Conservation (phyloP, 1,139 yeast genomes). For the Wickerhamomyces sp. region DNA sequence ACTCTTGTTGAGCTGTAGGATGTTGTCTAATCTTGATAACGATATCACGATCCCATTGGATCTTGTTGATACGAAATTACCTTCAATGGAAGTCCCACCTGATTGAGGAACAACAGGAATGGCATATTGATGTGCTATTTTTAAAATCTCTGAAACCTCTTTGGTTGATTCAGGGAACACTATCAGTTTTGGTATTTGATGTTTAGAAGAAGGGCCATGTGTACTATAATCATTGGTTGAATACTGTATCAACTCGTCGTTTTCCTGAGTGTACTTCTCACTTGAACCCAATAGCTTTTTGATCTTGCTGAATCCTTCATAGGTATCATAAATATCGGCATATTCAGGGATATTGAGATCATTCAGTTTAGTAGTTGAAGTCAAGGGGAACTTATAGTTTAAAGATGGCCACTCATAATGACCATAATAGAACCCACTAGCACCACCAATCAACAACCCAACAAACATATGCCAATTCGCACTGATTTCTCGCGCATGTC, state of each 20-base stretch:
- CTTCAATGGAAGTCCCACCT: slow-evolving; percentile 82
- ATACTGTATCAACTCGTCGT: slow-evolving; percentile 15
- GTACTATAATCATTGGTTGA: slow-evolving; percentile 21
- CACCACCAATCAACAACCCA: slow-evolving; percentile 4
- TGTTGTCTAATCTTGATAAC: slow-evolving; percentile 47
- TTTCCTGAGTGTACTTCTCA: slow-evolving; percentile 12
- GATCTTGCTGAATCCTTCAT: slow-evolving; percentile 9
- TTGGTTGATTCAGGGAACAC: slow-evolving; percentile 61
- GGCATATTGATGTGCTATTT: slow-evolving; percentile 53
- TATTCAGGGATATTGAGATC: slow-evolving; percentile 28
- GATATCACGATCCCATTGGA: slow-evolving; percentile 43
- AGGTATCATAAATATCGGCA: slow-evolving; percentile 18
- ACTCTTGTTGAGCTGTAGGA: slow-evolving; percentile 45
- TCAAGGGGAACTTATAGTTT: slow-evolving; percentile 26
- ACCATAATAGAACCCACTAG: slow-evolving; percentile 14
- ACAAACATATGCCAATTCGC: slow-evolving; percentile 1
- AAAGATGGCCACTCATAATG: slow-evolving; percentile 11
- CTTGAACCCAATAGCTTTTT: slow-evolving; percentile 10
- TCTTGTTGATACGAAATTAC: slow-evolving; percentile 71
- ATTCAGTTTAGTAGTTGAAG: slow-evolving; percentile 29
- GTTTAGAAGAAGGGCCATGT: slow-evolving; percentile 24
- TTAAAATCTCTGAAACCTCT: slow-evolving; percentile 57
- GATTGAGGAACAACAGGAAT: slow-evolving; percentile 76
- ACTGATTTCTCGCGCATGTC: neutral
- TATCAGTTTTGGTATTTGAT: slow-evolving; percentile 53